Conservation (phyloP, 768 basidiomycete species). For the Astraeus odoratus region DNA sequence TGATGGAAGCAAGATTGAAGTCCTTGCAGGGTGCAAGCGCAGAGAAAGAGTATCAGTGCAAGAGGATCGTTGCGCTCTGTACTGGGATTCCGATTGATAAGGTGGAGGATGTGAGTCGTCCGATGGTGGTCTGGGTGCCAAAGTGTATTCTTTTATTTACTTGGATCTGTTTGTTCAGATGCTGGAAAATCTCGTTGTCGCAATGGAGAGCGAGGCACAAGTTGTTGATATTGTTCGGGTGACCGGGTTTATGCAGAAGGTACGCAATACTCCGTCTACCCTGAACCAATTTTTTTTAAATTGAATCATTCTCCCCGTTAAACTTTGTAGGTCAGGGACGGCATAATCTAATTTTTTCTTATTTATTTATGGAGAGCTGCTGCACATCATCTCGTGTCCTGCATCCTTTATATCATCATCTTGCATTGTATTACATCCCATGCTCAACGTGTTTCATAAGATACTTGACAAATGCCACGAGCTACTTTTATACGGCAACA, state of each 20-base stretch:
- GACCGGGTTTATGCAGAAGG: conserved; percentile 90
- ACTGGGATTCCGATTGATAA: conserved; percentile 81
- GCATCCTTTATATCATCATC: conserved; percentile 7
- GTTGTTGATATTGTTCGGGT: conserved; percentile 79
- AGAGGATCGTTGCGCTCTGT: conserved; percentile 85
- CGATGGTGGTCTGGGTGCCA: conserved; percentile 10
- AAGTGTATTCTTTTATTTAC: conserved; percentile 20
- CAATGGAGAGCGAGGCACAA: conserved; percentile 82
- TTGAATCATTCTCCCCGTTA: conserved; percentile 15
- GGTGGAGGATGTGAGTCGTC: conserved; percentile 77
- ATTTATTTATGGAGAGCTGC: conserved; percentile 14
- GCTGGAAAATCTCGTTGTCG: conserved; percentile 78
- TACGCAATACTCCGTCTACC: conserved; percentile 25
- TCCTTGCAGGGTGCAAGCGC: conserved; percentile 72
- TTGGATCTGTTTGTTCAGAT: conserved; percentile 40
- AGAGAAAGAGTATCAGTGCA: conserved; percentile 88
- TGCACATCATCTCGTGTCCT: neutral
- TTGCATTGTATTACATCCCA: conserved; percentile 28
- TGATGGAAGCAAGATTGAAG: conserved; percentile 65
- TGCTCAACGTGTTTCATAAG: conserved; percentile 19
- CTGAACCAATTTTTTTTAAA: conserved; percentile 10
- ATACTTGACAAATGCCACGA: no score
- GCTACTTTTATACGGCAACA: conserved; percentile 23
- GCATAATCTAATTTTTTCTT: conserved; percentile 32
- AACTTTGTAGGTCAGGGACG: conserved; percentile 31